Evolutionary conservation across 495 filamentous ascomycete genomes (phyloP).

Genomic region (Aspergillus conjunctus): DNA sequence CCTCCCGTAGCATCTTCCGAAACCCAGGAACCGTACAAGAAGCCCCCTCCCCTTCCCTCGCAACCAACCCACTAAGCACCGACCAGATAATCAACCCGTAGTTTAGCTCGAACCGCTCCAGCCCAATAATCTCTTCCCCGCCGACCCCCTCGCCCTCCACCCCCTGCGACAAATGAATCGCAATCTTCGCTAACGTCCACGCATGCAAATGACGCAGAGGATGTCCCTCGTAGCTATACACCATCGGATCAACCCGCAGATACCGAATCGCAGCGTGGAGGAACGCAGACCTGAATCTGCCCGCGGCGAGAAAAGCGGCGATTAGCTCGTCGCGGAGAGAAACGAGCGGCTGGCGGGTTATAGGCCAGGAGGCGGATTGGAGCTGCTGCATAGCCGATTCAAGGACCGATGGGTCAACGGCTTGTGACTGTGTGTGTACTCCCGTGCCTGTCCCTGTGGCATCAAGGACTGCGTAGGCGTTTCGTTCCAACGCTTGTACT

Average conservation of each 20-base stretch:
- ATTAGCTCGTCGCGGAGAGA: constrained; percentile 45
- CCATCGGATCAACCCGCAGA: constrained; percentile 39
- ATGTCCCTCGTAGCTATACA: constrained; percentile 38
- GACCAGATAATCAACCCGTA: constrained; percentile 42
- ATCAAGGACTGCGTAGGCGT: constrained; percentile 34
- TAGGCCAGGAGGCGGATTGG: constrained; percentile 27
- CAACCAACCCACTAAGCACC: constrained; percentile 45
- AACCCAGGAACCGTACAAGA: constrained; percentile 42
- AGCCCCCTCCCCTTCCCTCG: constrained; percentile 30
- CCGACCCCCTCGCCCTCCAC: constrained; percentile 25
- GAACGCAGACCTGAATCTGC: constrained; percentile 38
- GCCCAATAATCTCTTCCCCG: constrained; percentile 9
- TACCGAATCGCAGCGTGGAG: constrained; percentile 43
- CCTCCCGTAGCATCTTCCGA: constrained; percentile 30
- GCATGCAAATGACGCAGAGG: constrained; percentile 48
- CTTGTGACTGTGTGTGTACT: neutral
- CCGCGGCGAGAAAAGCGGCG: constrained; percentile 32
- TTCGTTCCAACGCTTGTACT: constrained; percentile 22
- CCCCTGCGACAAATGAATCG: constrained; percentile 39
- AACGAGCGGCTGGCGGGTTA: constrained; percentile 45
- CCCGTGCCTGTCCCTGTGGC: constrained; percentile 6
- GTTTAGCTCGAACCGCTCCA: constrained; percentile 32
- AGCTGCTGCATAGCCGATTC: constrained; percentile 30
- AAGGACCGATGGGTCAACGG: constrained; percentile 23
- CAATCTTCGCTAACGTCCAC: constrained; percentile 44